phyloP scores from a whole-genome alignment of 345 rosid genomes.

The Eucalyptus marginata region DNA sequence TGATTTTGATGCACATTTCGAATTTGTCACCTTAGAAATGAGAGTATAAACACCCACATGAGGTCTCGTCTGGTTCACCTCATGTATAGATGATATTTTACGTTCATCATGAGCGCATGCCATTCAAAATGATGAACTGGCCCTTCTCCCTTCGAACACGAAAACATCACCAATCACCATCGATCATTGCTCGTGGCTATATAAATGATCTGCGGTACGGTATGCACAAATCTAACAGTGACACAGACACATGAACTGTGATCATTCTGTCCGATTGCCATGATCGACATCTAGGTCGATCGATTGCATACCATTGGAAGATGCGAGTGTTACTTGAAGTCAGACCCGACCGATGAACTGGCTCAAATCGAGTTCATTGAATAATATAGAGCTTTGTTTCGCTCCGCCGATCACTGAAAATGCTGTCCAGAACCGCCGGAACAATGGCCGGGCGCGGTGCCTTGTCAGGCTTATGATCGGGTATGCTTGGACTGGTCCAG shows the following conservation, averaged over 20 bases:
- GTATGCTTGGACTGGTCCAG: neutral
- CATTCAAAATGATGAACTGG: neutral
- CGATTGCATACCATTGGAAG: neutral
- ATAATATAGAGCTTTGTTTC: neutral
- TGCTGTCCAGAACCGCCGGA: neutral
- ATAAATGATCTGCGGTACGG: neutral
- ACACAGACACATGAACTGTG: neutral
- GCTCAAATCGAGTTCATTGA: neutral
- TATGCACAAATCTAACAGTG: neutral
- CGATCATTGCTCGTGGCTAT: neutral
- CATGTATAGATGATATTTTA: no score
- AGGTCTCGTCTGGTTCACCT: neutral
- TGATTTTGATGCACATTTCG: neutral
- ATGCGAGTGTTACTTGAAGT: neutral
- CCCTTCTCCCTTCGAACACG: neutral
- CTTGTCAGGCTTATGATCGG: neutral
- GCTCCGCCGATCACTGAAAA: neutral
- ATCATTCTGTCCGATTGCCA: neutral
- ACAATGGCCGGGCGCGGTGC: neutral
- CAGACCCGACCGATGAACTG: neutral
- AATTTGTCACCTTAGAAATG: neutral
- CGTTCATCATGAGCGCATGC: neutral
- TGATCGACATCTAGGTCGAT: neutral
- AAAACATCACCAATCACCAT: neutral
- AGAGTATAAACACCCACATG: neutral